Conservation (phyloP, 345 rosid genomes). For the Iberis pinnata region DNA sequence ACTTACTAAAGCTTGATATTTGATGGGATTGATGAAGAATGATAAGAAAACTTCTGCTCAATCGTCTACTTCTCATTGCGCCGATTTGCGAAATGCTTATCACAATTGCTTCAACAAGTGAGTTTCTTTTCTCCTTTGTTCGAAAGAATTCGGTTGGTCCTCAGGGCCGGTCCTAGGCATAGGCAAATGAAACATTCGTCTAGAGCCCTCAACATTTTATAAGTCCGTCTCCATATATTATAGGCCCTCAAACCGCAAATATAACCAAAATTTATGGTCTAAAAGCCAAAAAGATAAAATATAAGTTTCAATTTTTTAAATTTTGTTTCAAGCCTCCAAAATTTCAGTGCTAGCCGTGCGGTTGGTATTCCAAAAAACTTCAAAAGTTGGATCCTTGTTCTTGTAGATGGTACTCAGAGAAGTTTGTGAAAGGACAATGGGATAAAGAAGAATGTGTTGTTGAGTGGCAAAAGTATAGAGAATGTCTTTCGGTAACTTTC, state of each 20-base stretch:
- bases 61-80: constrained; percentile 70
- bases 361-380: no score
- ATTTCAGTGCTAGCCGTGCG: no score
- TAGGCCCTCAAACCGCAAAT: no score
- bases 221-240: no score
- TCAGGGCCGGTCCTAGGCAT: no score
- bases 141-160: no score
- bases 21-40: constrained; percentile 37
- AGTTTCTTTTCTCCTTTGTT: constrained; percentile 32
- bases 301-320: no score
- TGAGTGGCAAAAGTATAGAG: constrained; percentile 76
- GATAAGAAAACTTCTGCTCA: constrained; percentile 30
- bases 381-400: neutral
- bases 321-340: neutral
- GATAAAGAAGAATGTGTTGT: constrained; percentile 60
- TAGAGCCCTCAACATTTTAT: no score
- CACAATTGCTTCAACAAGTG: constrained; percentile 71
- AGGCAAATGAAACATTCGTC: no score
- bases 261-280: no score
- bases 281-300: no score
- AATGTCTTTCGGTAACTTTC: constrained; percentile 59
- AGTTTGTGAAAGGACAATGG: constrained; percentile 78
- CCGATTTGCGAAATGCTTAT: constrained; percentile 61
- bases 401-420: constrained; percentile 79
- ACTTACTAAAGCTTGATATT: no score